Conservation (phyloP, 257 asterid species). For the Paulownia fortunei region DNA sequence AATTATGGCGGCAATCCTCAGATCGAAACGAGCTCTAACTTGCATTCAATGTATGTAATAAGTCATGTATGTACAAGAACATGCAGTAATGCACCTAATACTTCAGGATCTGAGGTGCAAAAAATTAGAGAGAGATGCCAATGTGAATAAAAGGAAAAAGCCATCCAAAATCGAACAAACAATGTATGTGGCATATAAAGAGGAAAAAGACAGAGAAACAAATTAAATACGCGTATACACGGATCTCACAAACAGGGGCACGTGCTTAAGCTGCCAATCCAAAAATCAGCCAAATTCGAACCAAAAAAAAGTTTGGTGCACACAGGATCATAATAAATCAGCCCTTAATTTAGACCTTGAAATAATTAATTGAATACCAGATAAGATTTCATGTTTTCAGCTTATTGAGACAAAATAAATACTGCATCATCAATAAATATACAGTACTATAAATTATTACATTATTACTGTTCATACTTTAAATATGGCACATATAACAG, state of each 20-base stretch:
- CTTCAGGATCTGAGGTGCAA: background rate
- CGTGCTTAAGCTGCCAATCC: conserved; percentile 49
- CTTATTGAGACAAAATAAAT: conserved; percentile 24
- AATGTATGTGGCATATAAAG: conserved; percentile 32
- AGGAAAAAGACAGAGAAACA: conserved; percentile 35
- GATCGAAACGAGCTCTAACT: no score
- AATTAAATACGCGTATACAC: conserved; percentile 36
- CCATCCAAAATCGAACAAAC: conserved; percentile 34
- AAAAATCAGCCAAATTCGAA: conserved; percentile 25
- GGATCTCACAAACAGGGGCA: conserved; percentile 62
- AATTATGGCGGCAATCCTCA: background rate
- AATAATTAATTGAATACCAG: no score
- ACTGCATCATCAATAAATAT: conserved; percentile 11
- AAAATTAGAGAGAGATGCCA: background rate
- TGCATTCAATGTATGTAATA: background rate
- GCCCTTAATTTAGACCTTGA: background rate
- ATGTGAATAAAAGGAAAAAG: conserved; percentile 19
- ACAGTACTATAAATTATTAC: background rate
- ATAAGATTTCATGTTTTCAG: background rate
- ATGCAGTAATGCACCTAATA: background rate
- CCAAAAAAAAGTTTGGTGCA: background rate
- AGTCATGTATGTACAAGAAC: background rate
- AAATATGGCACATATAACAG: background rate
- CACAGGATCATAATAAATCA: background rate
- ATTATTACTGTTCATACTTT: background rate